Evolutionary conservation across 2,329 filamentous ascomycete genomes (phyloP).

Genomic region (Trichoderma sp.): DNA sequence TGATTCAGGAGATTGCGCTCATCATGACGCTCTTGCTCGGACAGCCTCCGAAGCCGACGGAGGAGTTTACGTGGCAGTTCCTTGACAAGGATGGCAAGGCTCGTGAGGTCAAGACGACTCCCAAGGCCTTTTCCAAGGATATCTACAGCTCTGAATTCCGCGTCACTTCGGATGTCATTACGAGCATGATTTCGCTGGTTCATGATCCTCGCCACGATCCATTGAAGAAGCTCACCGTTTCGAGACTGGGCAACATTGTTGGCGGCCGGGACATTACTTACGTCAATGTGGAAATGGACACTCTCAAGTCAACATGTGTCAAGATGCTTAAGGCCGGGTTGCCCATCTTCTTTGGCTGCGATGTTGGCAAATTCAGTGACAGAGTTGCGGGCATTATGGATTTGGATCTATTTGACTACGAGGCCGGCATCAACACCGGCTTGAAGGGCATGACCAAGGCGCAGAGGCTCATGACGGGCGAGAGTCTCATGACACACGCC

Average conservation of each 20-base stretch:
- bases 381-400: slow-evolving; percentile 73
- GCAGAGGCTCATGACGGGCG: slow-evolving; percentile 68
- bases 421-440: slow-evolving; percentile 76
- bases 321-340: slow-evolving; percentile 74
- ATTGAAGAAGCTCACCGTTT: slow-evolving; percentile 70
- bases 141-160: slow-evolving; percentile 61
- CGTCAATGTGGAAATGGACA: slow-evolving; percentile 73
- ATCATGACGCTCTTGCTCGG: slow-evolving; percentile 82
- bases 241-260: slow-evolving; percentile 77
- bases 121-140: slow-evolving; percentile 68
- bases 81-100: slow-evolving; percentile 66
- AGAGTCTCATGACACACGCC: slow-evolving; percentile 84
- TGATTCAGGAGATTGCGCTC: slow-evolving; percentile 76
- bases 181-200: slow-evolving; percentile 74
- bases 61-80: slow-evolving; percentile 78
- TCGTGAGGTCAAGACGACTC: slow-evolving; percentile 62
- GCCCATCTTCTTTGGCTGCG: slow-evolving; percentile 85
- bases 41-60: slow-evolving; percentile 67
- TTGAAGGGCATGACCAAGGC: slow-evolving; percentile 75
- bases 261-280: slow-evolving; percentile 75
- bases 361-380: slow-evolving; percentile 82
- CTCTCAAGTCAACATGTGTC: slow-evolving; percentile 71
- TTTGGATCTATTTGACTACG: slow-evolving; percentile 71
- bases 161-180: slow-evolving; percentile 59
- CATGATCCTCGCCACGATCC: slow-evolving; percentile 81